Percentiles rank a stretch among this genome's conserved stretches.
These are phyloP conservation scores for Stachybotrys chartarum DNA, from an alignment of 2,329 filamentous ascomycete genomes.

Conservation along the genomic window DNA sequence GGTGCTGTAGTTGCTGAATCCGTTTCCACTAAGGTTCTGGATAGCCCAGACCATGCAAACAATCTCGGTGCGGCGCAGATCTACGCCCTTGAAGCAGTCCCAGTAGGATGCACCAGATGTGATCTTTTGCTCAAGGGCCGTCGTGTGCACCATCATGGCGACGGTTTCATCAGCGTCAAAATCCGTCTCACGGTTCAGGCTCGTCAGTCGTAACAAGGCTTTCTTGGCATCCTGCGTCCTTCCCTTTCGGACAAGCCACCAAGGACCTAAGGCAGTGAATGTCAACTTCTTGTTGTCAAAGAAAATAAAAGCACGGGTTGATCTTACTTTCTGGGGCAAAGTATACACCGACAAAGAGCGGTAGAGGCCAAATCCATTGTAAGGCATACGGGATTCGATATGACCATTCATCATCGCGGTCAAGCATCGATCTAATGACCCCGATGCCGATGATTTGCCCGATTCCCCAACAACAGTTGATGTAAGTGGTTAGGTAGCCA, in stretches of 20 bases:
- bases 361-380: constrained; percentile 73
- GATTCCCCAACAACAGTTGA: constrained; percentile 74
- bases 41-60: constrained; percentile 59
- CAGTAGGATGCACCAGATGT: constrained; percentile 67
- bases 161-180: constrained; percentile 81
- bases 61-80: constrained; percentile 69
- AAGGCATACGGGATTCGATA: constrained; percentile 65
- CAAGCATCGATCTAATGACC: constrained; percentile 63
- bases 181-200: constrained; percentile 53
- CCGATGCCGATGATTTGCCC: constrained; percentile 67
- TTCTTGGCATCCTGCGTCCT: constrained; percentile 58
- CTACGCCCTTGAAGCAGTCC: constrained; percentile 77
- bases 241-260: constrained; percentile 68
- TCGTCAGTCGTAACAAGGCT: constrained; percentile 59
- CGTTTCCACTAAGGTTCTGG: constrained; percentile 56
- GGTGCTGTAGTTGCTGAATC: constrained; percentile 59
- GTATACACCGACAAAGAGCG: constrained; percentile 57
- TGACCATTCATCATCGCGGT: constrained; percentile 59
- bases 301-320: background rate
- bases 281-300: background rate
- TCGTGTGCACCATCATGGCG: constrained; percentile 90
- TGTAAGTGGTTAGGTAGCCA: constrained; percentile 65
- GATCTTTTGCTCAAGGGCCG: constrained; percentile 69
- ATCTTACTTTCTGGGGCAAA: constrained; percentile 54
- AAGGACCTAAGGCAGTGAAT: constrained; percentile 34